phyloP scores from a whole-genome alignment of 371 early-diverging fungal genomes.

The Saksenaea vasiformis region DNA sequence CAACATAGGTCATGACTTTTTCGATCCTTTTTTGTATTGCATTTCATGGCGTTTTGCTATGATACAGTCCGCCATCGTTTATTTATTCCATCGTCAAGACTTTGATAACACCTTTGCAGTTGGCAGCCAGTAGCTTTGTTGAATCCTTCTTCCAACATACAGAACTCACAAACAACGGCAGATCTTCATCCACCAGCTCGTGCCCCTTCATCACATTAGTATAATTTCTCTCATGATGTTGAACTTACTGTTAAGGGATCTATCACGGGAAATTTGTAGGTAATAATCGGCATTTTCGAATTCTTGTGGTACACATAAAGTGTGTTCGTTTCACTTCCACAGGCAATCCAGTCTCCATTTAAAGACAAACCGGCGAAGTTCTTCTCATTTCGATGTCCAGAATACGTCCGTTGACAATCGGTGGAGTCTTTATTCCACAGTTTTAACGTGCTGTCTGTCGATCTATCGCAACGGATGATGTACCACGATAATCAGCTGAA shows the following conservation, averaged over 20 bases:
- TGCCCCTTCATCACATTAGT: conserved; percentile 45
- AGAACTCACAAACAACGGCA: conserved; percentile 83
- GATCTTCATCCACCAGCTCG: conserved; percentile 55
- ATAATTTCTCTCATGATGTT: conserved; percentile 11
- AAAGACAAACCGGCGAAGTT: conserved; percentile 92
- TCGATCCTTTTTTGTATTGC: too few relatives aligned
- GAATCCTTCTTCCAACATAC: conserved; percentile 86
- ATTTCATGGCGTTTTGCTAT: neutral
- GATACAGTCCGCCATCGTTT: neutral
- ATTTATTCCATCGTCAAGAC: conserved; percentile 59
- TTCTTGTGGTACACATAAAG: conserved; percentile 81
- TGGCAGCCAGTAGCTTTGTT: conserved; percentile 80
- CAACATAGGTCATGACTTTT: too few relatives aligned
- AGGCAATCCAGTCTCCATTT: conserved; percentile 84
- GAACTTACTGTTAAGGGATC: conserved; percentile 60
- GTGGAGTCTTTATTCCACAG: conserved; percentile 70
- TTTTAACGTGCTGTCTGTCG: conserved; percentile 89
- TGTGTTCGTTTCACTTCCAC: conserved; percentile 90
- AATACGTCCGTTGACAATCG: conserved; percentile 67
- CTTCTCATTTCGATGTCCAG: conserved; percentile 90
- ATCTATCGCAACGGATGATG: conserved; percentile 32
- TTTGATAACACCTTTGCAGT: conserved; percentile 87
- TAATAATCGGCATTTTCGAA: conserved; percentile 70
- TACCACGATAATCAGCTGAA: neutral
- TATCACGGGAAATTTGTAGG: conserved; percentile 72